Evolutionary conservation across 768 basidiomycete genomes (phyloP).

Genomic region (Boletus tylopilopsis): DNA sequence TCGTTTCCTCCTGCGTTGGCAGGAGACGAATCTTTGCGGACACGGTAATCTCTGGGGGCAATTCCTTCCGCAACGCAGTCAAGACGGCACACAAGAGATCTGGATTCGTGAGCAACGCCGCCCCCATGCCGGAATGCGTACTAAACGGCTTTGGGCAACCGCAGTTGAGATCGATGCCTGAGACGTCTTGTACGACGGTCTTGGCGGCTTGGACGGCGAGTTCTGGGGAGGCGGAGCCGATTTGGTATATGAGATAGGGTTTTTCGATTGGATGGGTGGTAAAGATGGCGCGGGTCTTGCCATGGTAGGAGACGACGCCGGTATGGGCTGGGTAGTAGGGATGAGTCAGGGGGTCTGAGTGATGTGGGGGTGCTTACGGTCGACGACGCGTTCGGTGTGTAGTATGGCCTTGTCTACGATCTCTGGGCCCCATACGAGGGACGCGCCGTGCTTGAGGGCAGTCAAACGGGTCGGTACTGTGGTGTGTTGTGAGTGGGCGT

Average conservation of each 20-base stretch:
- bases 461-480: constrained; percentile 83
- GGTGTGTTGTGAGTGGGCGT: background rate
- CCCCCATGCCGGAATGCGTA: constrained; percentile 93
- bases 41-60: constrained; percentile 80
- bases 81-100: constrained; percentile 90
- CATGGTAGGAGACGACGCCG: constrained; percentile 84
- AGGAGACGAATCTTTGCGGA: constrained; percentile 92
- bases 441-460: constrained; percentile 89
- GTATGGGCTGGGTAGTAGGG: constrained; percentile 57
- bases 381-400: constrained; percentile 75
- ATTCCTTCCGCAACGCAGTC: constrained; percentile 63
- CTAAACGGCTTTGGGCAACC: constrained; percentile 98
- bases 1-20: constrained; percentile 81
- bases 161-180: constrained; percentile 95
- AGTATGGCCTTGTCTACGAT: constrained; percentile 95
- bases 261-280: constrained; percentile 93
- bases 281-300: constrained; percentile 82
- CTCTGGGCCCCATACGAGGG: constrained; percentile 95
- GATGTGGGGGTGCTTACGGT: constrained; percentile 57
- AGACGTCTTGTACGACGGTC: constrained; percentile 81
- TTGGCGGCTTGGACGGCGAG: constrained; percentile 91
- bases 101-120: constrained; percentile 88
- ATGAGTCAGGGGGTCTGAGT: background rate
- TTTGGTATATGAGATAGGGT: constrained; percentile 91
- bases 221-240: constrained; percentile 86